phyloP scores from a whole-genome alignment of 108 stramenopile genomes.

The Cylindrotheca fusiformis region DNA sequence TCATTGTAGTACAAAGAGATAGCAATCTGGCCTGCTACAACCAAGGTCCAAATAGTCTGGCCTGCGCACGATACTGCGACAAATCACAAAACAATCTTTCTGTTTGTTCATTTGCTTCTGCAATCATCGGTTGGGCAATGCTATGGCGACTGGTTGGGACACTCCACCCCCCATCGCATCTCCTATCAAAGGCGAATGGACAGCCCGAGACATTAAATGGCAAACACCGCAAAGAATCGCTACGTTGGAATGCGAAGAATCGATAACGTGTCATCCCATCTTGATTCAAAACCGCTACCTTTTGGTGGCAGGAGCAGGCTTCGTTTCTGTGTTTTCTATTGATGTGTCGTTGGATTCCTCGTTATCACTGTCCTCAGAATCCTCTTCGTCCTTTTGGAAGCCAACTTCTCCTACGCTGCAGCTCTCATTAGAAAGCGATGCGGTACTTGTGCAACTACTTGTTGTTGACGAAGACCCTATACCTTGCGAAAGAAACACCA shows the following conservation, averaged over 20 bases:
- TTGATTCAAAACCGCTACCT: not conserved
- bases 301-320: not conserved
- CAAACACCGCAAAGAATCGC: not conserved
- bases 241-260: not conserved
- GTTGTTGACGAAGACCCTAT: too few relatives aligned
- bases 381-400: not conserved
- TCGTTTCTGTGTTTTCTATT: not conserved
- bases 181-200: not conserved
- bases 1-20: too few relatives aligned
- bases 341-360: not conserved
- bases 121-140: too few relatives aligned
- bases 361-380: not conserved
- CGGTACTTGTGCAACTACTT: not conserved
- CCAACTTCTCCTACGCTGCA: not conserved
- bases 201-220: not conserved
- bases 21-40: too few relatives aligned
- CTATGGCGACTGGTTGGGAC: not conserved
- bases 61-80: too few relatives aligned
- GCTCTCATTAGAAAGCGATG: not conserved
- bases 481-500: not conserved
- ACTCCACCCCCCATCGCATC: not conserved
- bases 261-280: not conserved
- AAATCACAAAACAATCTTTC: too few relatives aligned
- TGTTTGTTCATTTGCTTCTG: too few relatives aligned
- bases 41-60: too few relatives aligned